Percentiles rank a stretch among this genome's conserved stretches.
Conservation (phyloP, 2,329 filamentous ascomycete species). For the Neofusicoccum sp. region DNA sequence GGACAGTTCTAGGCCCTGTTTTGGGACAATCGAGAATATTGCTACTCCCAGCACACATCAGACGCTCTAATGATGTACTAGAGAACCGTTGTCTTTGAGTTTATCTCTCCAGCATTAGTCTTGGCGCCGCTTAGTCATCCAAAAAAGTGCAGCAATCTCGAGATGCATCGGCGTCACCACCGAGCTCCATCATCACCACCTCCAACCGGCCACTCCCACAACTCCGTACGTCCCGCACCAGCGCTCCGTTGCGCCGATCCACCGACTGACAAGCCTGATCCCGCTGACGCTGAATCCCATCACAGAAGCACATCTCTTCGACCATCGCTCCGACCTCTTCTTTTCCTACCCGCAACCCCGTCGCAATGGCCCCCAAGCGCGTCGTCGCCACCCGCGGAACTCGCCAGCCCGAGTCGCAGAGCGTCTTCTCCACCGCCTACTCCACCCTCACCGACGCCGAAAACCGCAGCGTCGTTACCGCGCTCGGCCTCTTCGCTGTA, state of each 20-base stretch:
- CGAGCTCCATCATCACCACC: constrained; percentile 10
- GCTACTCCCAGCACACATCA: too few relatives aligned
- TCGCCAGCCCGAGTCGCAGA: not conserved
- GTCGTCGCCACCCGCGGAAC: not conserved
- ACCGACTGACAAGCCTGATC: not conserved
- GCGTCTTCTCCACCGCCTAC: constrained; percentile 27
- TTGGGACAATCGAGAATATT: too few relatives aligned
- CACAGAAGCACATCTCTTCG: not conserved
- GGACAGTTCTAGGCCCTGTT: too few relatives aligned
- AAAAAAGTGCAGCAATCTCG: constrained; percentile 17
- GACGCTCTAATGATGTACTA: not conserved
- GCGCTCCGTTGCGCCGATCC: not conserved
- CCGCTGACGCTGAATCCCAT: not conserved
- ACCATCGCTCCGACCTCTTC: not conserved
- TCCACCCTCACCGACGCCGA: constrained; percentile 46
- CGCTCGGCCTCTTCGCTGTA: constrained; percentile 52
- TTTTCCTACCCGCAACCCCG: not conserved
- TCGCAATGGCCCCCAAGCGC: constrained; percentile 15
- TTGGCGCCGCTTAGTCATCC: constrained; percentile 19
- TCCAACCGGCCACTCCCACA: not conserved
- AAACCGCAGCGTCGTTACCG: constrained; percentile 50
- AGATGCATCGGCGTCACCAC: not conserved
- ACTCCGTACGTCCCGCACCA: not conserved
- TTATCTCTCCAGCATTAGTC: not conserved
- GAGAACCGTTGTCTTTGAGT: not conserved